These are phyloP conservation scores for Bacidia rubella DNA, from an alignment of 495 filamentous ascomycete genomes.

Conservation along the genomic window DNA sequence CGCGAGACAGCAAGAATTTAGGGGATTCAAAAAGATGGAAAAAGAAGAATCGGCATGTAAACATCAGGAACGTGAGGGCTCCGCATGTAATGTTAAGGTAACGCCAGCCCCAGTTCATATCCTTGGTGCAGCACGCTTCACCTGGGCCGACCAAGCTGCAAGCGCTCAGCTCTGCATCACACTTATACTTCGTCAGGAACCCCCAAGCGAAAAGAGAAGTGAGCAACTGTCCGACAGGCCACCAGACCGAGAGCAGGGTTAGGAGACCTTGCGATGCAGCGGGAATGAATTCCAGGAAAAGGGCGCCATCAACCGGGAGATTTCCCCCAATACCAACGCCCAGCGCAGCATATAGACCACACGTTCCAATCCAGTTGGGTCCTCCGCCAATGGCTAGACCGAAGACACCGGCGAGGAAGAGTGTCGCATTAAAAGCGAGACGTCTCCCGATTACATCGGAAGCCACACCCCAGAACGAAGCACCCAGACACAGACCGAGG, in stretches of 20 bases:
- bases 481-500: conserved; percentile 43
- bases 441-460: conserved; percentile 46
- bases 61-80: conserved; percentile 55
- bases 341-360: conserved; percentile 34
- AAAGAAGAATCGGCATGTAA: conserved; percentile 55
- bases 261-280: conserved; percentile 38
- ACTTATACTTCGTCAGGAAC: conserved; percentile 40
- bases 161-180: conserved; percentile 23
- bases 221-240: conserved; percentile 46
- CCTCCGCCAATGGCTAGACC: conserved; percentile 40
- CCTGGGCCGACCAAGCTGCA: conserved; percentile 25
- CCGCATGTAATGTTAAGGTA: conserved; percentile 62
- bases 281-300: conserved; percentile 49
- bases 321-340: conserved; percentile 50
- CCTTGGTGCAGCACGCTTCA: conserved; percentile 38
- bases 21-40: conserved; percentile 75
- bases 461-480: conserved; percentile 45
- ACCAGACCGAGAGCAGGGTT: conserved; percentile 46
- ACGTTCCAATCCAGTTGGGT: conserved; percentile 37
- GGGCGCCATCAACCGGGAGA: conserved; percentile 32
- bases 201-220: conserved; percentile 40
- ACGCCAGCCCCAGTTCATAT: conserved; percentile 69
- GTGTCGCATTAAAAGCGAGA: conserved; percentile 44
- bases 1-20: conserved; percentile 63
- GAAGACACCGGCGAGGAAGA: conserved; percentile 41